A percentile compares a stretch with the other conserved stretches of the same genome.
phyloP scores from a whole-genome alignment of 495 filamentous ascomycete genomes.

The Lasiosphaeria ovina region DNA sequence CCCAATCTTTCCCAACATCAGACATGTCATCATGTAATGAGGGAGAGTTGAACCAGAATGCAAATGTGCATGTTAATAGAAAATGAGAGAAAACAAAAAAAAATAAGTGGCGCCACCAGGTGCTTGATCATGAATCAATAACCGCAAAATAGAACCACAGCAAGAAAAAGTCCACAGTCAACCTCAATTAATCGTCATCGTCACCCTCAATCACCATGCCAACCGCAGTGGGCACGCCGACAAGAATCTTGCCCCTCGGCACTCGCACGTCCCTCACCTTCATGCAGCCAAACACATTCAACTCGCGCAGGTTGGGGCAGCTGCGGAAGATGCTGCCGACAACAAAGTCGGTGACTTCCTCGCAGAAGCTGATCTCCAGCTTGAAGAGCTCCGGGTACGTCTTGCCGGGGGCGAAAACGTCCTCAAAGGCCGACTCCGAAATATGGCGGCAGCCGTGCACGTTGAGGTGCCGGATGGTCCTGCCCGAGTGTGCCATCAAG shows the following conservation, averaged over 20 bases:
- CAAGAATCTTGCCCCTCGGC: conserved; percentile 69
- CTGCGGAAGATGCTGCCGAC: conserved; percentile 69
- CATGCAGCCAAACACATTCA: conserved; percentile 85
- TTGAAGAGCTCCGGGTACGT: conserved; percentile 63
- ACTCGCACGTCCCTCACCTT: conserved; percentile 68
- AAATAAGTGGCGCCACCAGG: too few species aligned
- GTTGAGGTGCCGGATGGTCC: conserved; percentile 59
- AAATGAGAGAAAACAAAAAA: too few species aligned
- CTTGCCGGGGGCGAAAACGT: conserved; percentile 60
- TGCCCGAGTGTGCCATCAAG: conserved; percentile 80
- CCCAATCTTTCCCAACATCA: too few species aligned
- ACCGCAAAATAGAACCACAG: too few species aligned
- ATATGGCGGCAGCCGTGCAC: conserved; percentile 80
- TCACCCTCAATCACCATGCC: conserved; percentile 55
- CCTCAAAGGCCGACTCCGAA: conserved; percentile 60
- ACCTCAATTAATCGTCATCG: conserved; percentile 18
- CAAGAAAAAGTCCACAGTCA: too few species aligned
- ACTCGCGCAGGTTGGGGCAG: conserved; percentile 68
- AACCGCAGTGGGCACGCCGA: conserved; percentile 69
- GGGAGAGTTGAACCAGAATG: too few species aligned
- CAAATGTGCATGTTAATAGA: too few species aligned
- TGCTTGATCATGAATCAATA: too few species aligned
- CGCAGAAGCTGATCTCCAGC: conserved; percentile 77
- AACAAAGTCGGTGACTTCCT: conserved; percentile 69
- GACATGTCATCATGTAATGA: too few species aligned